Base-by-base conservation (phyloP, 2,329 filamentous ascomycete genomes). In the Byssothecium circinans region DNA sequence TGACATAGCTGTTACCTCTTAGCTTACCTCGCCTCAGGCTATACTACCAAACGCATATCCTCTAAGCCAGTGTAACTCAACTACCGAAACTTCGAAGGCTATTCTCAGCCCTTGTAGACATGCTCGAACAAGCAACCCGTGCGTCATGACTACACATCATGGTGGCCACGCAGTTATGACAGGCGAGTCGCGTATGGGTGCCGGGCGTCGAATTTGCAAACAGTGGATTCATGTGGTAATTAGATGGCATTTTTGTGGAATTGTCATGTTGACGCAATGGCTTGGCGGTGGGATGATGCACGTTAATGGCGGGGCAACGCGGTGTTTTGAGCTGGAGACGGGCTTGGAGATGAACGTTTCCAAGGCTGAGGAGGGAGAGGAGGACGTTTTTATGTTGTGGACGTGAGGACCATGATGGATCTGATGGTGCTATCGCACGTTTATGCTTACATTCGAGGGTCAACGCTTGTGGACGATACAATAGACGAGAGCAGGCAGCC, bases 131-230 rank as follows among this genome's bases (percentile, higher is more conserved):
- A 57, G 59, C 48, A 60, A 61, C 19, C 34, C 17, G 29, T 42
- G 64, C 64, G 64, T 67, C 64, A 67, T 67, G 60, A 64, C 53
- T 54, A 51, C 15, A 8, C 8, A 5, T 8, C 7, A 19, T 18
- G 5, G 15, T 36, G 15, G 15, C 17, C 7, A 4, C 18, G 8
- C 8, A 15, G 8, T 7, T 3, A 18, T 36, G 12, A 14, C 14
- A 5, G 8, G 10, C 29, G 29, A 32, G 29, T 5, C 29, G 33
- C 5, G 33, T 15, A 36, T 17, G 4, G 17, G 3, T 36, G 33
- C 15, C 6, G 33, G 33, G 33, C 15, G 18, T 36, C 15, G 33
- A 3, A 38, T 38, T 33, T 25, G 17, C n/a, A 39, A 27, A 25
- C 36, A 27, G 23, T 25, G 6, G 23, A 6, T 25, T 25, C 23